Base-by-base conservation (phyloP, 108 stramenopile species). In the Phaeodactylum tricornutum region DNA sequence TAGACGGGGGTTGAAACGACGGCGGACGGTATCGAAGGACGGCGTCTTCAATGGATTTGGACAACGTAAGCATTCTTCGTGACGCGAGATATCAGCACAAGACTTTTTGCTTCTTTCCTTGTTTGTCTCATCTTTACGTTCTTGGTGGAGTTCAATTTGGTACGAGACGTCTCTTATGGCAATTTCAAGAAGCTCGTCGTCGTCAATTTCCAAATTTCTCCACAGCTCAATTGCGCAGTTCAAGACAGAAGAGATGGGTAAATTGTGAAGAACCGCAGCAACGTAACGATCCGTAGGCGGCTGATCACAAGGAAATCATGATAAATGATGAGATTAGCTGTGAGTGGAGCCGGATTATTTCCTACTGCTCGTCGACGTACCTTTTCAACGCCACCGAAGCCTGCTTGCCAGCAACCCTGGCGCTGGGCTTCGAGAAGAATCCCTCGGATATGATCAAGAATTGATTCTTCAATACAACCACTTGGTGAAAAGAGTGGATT, bases 171-270 rank as follows among this genome's bases (percentile, higher is more conserved):
- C 89, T 34, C 59, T 52, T 16, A 91, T 77, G 21, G 82, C 84
- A 39, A 86, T 72, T 51, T 86, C 81, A 12, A 85, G 48, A 14
- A 91, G 57, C 43, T 91, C 84, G 44, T 86, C 84, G 50, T 91
- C 89, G 47, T 79, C 78, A 43, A 86, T 84, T 60, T 80, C 79
- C 15, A 76, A 47, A 26, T 75, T 68, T 41, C 80, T 62, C 89
- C 89, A 91, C 6, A 84, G 71, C 38, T 86, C 84, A 15, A 91
- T 84, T 23, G 59, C 79, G 59, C 77, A 72, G 43, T 82, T 77
- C 20, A 91, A 61, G 0, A 76, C 69, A 26, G 66, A 54, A 31
- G 84, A 81, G 21, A 91, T 39, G 25, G 84, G 84, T 21, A 86
- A 70, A 30, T 72, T 79, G 3, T 57, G 30, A 17, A 91, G 62